Conservation (phyloP, 805 yeast species). For the Ogataea minuta region DNA sequence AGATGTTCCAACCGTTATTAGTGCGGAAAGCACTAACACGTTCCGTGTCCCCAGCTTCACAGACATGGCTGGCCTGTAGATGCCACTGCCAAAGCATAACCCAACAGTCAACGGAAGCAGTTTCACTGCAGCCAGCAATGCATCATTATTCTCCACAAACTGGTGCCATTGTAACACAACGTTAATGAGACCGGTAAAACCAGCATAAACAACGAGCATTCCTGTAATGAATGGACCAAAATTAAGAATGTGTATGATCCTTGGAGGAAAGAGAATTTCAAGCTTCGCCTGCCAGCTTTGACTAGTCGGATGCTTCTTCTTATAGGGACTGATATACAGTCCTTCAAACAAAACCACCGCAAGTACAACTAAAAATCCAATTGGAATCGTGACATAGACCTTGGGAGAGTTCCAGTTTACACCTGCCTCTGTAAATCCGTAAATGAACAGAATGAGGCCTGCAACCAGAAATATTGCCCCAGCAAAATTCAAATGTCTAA, state of each 20-base stretch:
- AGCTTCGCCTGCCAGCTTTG: constrained; percentile 19
- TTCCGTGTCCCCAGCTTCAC: constrained; percentile 23
- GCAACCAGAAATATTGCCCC: constrained; percentile 28
- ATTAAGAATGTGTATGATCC: constrained; percentile 22
- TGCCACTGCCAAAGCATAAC: constrained; percentile 28
- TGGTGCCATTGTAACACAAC: constrained; percentile 24
- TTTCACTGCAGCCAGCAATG: constrained; percentile 39
- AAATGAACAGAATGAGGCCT: constrained; percentile 39
- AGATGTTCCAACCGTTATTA: constrained; percentile 11
- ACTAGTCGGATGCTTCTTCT: not conserved
- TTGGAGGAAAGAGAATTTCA: constrained; percentile 25
- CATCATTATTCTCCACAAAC: constrained; percentile 31
- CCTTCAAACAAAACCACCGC: constrained; percentile 34
- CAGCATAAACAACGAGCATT: constrained; percentile 13
- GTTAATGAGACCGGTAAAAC: constrained; percentile 11
- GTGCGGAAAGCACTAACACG: constrained; percentile 15
- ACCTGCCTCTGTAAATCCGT: constrained; percentile 47
- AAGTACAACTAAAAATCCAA: constrained; percentile 37
- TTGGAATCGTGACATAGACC: constrained; percentile 40
- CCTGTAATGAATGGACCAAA: constrained; percentile 22
- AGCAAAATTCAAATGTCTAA: constrained; percentile 34
- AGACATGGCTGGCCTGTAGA: constrained; percentile 18
- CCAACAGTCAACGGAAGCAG: constrained; percentile 36
- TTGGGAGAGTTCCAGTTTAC: constrained; percentile 40
- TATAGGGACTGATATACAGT: constrained; percentile 16